phyloP scores from a whole-genome alignment of 768 basidiomycete species.

The Mrakia blollopis region DNA sequence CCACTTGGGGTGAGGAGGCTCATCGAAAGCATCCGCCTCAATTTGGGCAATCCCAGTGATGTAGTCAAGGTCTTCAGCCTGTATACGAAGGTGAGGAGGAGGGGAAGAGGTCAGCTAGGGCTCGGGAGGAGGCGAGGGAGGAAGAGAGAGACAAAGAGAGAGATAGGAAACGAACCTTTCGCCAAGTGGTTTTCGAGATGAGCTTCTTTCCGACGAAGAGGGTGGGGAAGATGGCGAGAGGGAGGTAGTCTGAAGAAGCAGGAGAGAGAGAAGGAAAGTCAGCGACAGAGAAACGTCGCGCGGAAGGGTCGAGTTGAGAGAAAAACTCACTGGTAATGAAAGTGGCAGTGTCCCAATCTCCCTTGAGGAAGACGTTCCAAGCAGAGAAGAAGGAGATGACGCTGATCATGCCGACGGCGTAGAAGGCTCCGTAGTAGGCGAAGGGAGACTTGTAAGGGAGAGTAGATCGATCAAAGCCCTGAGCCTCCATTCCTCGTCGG shows the following conservation, averaged over 20 bases:
- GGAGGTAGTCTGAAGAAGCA: constrained; percentile 27
- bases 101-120: neutral
- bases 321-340: constrained; percentile 42
- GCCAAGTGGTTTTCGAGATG: constrained; percentile 51
- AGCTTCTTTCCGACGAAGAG: constrained; percentile 61
- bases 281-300: neutral
- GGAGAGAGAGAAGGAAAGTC: no score
- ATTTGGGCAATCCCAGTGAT: constrained; percentile 29
- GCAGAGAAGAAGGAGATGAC: constrained; percentile 38
- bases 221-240: constrained; percentile 61
- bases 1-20: constrained; percentile 26
- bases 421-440: constrained; percentile 52
- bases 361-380: constrained; percentile 45
- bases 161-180: constrained; percentile 45
- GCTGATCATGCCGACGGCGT: constrained; percentile 38
- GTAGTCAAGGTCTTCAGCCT: constrained; percentile 66
- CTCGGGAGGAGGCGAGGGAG: no score
- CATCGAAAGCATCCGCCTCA: constrained; percentile 24
- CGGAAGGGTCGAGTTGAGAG: neutral
- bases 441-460: constrained; percentile 63
- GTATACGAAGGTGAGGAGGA: neutral
- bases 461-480: constrained; percentile 65
- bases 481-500: constrained; percentile 70
- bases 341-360: constrained; percentile 42
- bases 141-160: neutral